A percentile compares a stretch with the other conserved stretches of the same genome.
These are phyloP conservation scores for Pachysolen tannophilus DNA, from an alignment of 805 yeast genomes.

Conservation along the genomic window DNA sequence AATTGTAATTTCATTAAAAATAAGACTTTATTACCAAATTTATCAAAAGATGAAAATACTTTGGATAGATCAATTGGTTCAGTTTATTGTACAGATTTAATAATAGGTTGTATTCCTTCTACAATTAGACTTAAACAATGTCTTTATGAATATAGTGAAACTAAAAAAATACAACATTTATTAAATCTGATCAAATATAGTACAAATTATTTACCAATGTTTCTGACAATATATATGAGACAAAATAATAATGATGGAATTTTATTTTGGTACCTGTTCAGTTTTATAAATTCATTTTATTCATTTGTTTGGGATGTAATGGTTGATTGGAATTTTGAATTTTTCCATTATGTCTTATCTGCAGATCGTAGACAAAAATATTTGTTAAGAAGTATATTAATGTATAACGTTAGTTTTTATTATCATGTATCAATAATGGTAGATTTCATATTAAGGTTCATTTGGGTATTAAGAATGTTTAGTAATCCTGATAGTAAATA, in stretches of 20 bases:
- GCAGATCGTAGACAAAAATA: constrained; percentile 11
- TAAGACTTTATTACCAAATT: constrained; percentile 25
- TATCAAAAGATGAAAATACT: constrained; percentile 15
- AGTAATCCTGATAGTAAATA: constrained; percentile 9
- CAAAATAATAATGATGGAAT: constrained; percentile 15
- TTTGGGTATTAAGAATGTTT: constrained; percentile 63
- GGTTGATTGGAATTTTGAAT: constrained; percentile 78
- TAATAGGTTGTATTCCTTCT: constrained; percentile 45
- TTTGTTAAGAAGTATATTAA: constrained; percentile 21
- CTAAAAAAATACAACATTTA: constrained; percentile 47
- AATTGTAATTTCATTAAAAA: constrained; percentile 35
- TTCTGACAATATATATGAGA: constrained; percentile 24
- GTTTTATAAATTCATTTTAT: constrained; percentile 61
- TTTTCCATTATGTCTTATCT: constrained; percentile 30
- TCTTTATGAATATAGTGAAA: constrained; percentile 50
- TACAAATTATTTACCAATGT: constrained; percentile 48
- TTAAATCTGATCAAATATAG: constrained; percentile 71
- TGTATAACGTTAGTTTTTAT: constrained; percentile 22
- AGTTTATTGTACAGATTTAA: constrained; percentile 20
- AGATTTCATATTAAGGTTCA: constrained; percentile 63
- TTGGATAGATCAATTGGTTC: constrained; percentile 21
- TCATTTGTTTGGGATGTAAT: constrained; percentile 85
- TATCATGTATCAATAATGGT: constrained; percentile 51
- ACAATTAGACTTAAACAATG: constrained; percentile 81
- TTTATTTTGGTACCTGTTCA: constrained; percentile 33